Evolutionary conservation across 306 rosid genomes (phyloP), one percentile per base, ranked within the genome.

Genomic region (Abrus precatorius): DNA sequence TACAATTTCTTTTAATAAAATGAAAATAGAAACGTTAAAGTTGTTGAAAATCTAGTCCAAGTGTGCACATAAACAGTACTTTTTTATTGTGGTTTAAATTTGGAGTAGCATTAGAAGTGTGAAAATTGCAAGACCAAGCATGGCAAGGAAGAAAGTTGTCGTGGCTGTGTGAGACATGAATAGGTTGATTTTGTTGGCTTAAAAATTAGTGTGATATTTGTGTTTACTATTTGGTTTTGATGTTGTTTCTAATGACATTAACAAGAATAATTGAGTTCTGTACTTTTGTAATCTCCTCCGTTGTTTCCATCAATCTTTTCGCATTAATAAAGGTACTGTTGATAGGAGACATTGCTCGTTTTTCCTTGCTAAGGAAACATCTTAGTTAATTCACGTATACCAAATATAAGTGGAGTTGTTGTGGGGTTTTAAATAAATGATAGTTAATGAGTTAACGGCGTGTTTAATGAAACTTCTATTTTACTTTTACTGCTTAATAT

Each of bases 71-170:
- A 80, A 84, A 75, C 74, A 76, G 66, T 75, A 4, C 2, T 5
- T 43, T 45, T 47, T 29, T 10, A 47, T 56, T 68, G 60, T 79
- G 48, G 48, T 59, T 68, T 47, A 47, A 30, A 49, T 59, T 82
- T 32, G 29, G 63, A 66, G 61, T 49, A 54, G 9, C 62, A 33
- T 55, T 44, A 7, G 6, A 34, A 64, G 80, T 50, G 61, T 6
- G 44, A 54, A 81, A 43, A 14, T 74, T 41, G 33, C 8, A 52
- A 50, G 45, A 64, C 53, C 48, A 75, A 69, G 81, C 78, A 69
- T 70, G 82, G 57, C 38, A 1, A 69, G 41, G 80, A 48, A 56
- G 44, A 85, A 74, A 77, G 70, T 60, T 85, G 88, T 80, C 80
- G 80, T 55, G 82, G 13, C 61, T 63, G 38, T 63, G 65, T 8